Conservation (phyloP, 306 rosid genomes). For the Corylus heterophylla region DNA sequence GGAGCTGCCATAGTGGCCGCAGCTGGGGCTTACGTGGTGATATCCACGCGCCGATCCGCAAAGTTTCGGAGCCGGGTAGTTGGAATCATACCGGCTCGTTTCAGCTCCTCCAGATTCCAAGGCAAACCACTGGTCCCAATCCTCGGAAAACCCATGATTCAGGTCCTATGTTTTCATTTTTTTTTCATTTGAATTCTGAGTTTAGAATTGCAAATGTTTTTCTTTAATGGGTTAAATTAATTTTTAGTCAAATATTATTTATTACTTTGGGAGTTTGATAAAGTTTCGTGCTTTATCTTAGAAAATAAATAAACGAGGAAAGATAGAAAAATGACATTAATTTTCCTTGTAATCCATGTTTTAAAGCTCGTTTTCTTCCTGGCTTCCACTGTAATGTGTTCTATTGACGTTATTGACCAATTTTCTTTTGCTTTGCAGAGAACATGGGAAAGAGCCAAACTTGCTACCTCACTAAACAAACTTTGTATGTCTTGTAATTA, state of each 20-base stretch:
- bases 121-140: conserved; percentile 90
- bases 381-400: background rate
- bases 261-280: no score
- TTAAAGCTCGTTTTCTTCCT: background rate
- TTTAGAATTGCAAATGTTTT: background rate
- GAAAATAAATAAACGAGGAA: background rate
- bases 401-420: background rate
- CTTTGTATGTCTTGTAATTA: conserved; percentile 53
- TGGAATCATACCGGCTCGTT: conserved; percentile 92
- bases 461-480: conserved; percentile 81
- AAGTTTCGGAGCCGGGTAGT: conserved; percentile 86
- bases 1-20: conserved; percentile 77
- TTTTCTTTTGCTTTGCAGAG: conserved; percentile 50
- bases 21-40: conserved; percentile 50
- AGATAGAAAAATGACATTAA: background rate
- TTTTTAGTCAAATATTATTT: background rate
- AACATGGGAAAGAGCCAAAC: conserved; percentile 95
- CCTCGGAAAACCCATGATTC: conserved; percentile 98
- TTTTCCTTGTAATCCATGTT: background rate
- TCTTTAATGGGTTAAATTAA: background rate
- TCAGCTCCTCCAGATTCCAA: conserved; percentile 70
- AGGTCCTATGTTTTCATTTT: conserved; percentile 40
- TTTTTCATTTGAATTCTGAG: background rate
- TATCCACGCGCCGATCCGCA: conserved; percentile 44
- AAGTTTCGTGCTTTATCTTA: background rate